These are phyloP conservation scores for Trametes coccinea DNA, from an alignment of 768 basidiomycete species.

Conservation along the genomic window DNA sequence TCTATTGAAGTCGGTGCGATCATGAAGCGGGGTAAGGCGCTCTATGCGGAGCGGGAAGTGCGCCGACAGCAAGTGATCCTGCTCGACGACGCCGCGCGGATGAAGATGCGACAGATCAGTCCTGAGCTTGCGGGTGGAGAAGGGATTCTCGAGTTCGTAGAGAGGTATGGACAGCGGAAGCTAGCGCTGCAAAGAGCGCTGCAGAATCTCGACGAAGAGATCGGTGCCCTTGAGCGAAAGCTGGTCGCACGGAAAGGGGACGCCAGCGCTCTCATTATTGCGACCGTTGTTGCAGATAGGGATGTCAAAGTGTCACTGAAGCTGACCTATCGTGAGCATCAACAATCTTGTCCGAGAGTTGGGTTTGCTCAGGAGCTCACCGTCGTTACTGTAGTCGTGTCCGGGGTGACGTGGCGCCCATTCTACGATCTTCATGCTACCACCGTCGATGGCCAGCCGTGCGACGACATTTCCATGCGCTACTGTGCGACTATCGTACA, in stretches of 20 bases:
- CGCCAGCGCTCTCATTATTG: neutral
- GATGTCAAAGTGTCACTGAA: slow-evolving; percentile 40
- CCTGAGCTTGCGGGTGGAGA: slow-evolving; percentile 30
- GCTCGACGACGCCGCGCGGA: slow-evolving; percentile 46
- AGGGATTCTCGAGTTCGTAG: slow-evolving; percentile 44
- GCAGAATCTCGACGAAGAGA: slow-evolving; percentile 40
- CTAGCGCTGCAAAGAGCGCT: slow-evolving; percentile 39
- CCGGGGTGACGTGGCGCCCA: slow-evolving; percentile 50
- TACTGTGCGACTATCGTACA: slow-evolving; percentile 58
- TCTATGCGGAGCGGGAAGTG: slow-evolving; percentile 42
- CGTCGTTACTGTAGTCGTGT: slow-evolving; percentile 43
- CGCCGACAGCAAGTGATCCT: slow-evolving; percentile 44
- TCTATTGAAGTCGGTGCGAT: slow-evolving; percentile 34
- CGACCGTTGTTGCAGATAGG: slow-evolving; percentile 5
- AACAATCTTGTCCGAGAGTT: too few relatives aligned
- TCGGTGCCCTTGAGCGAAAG: slow-evolving; percentile 31
- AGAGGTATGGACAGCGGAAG: slow-evolving; percentile 41
- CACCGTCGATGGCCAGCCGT: slow-evolving; percentile 43
- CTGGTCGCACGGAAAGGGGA: slow-evolving; percentile 7
- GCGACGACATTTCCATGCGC: slow-evolving; percentile 46
- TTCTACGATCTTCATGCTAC: slow-evolving; percentile 62
- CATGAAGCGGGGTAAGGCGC: slow-evolving; percentile 35
- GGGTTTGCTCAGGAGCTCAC: too few relatives aligned
- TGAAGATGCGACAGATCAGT: slow-evolving; percentile 30
- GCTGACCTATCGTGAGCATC: slow-evolving; percentile 42